Conservation (phyloP, 1,139 yeast genomes). For the Magnusiomyces ingens region DNA sequence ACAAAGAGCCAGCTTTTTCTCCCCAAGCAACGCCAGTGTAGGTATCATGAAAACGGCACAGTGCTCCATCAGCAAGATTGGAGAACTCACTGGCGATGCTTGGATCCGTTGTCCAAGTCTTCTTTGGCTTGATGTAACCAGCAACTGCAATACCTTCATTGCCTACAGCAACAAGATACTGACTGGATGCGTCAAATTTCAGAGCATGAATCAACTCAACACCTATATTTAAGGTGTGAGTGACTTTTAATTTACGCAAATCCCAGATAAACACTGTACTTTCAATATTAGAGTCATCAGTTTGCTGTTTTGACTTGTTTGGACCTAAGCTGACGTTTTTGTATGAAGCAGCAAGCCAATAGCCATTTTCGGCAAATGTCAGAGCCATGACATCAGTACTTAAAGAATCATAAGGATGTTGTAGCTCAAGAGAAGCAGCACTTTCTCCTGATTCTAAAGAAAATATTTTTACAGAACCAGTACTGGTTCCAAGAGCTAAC, state of each 20-base stretch:
- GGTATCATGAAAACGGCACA: conserved; percentile 10
- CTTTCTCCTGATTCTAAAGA: conserved; percentile 39
- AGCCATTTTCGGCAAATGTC: conserved; percentile 61
- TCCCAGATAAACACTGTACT: conserved; percentile 20
- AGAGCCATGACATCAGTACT: conserved; percentile 35
- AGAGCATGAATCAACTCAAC: conserved; percentile 10
- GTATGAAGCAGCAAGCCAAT: conserved; percentile 45
- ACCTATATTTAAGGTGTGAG: conserved; percentile 10
- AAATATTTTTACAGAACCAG: conserved; percentile 39
- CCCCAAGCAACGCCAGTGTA: conserved; percentile 22
- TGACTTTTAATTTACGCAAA: conserved; percentile 20
- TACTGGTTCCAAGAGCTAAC: conserved; percentile 42
- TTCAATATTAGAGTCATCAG: conserved; percentile 5
- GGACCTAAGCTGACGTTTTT: conserved; percentile 17
- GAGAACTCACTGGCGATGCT: neutral
- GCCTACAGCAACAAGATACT: neutral
- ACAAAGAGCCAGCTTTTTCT: conserved; percentile 17
- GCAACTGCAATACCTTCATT: neutral
- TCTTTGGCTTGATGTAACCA: conserved; percentile 2
- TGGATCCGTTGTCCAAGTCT: conserved; percentile 1
- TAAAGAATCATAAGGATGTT: conserved; percentile 19
- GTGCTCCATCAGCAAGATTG: neutral
- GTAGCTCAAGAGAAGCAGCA: conserved; percentile 36
- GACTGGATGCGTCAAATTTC: neutral
- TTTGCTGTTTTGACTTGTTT: too few relatives aligned